Conservation (phyloP, 495 filamentous ascomycete species). For the Aspergillus coremiiformis region DNA sequence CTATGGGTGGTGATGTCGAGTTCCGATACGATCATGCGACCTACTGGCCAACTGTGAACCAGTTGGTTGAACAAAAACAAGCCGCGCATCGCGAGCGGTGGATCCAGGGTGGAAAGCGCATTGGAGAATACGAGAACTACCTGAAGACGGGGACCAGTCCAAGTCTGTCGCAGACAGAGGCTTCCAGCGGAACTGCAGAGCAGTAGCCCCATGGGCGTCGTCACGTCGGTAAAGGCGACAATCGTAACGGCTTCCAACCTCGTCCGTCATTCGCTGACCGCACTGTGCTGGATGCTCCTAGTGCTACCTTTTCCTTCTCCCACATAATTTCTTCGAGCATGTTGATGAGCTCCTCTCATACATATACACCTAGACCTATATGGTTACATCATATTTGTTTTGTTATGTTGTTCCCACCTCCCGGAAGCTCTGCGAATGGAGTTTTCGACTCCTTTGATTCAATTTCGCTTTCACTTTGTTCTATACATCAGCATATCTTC, state of each 20-base stretch:
- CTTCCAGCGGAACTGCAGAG: background rate
- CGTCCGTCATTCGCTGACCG: background rate
- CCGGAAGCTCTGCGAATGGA: too few species aligned
- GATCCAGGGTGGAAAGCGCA: slow-evolving; percentile 65
- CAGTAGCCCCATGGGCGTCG: background rate
- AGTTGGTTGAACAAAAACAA: slow-evolving; percentile 55
- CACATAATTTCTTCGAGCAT: background rate
- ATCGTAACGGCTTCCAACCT: background rate
- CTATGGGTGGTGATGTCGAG: slow-evolving; percentile 47
- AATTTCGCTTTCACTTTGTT: too few species aligned
- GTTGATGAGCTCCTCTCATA: too few species aligned
- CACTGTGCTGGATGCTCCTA: background rate
- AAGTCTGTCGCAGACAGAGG: slow-evolving; percentile 26
- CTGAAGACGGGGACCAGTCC: slow-evolving; percentile 54
- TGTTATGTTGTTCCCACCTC: too few species aligned
- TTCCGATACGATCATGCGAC: slow-evolving; percentile 81
- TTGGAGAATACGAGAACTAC: slow-evolving; percentile 80
- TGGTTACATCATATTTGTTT: too few species aligned
- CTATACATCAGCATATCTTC: background rate
- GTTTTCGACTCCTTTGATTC: too few species aligned
- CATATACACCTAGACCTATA: too few species aligned
- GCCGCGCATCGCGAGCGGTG: slow-evolving; percentile 58
- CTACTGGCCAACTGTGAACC: slow-evolving; percentile 83
- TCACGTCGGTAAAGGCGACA: background rate
- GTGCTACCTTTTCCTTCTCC: background rate